phyloP scores from a whole-genome alignment of 1,284 basidiomycete species.

The Agroathelia rolfsii region DNA sequence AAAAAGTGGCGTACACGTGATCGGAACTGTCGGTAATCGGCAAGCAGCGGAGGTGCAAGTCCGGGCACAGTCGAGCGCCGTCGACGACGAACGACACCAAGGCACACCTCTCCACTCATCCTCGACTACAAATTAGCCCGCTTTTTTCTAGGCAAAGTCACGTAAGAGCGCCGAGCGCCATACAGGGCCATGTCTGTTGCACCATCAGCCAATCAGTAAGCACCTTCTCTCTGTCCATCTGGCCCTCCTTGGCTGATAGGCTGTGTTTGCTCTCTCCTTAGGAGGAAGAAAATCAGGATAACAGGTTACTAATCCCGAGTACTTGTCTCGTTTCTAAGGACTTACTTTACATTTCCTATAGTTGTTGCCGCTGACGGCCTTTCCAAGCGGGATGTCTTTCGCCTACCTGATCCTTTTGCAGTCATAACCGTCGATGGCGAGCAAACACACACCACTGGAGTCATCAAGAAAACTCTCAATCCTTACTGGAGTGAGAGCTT shows the following conservation, averaged over 20 bases:
- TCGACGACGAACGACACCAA: too few relatives aligned
- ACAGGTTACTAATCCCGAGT: slow-evolving; percentile 30
- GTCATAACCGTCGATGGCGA: slow-evolving; percentile 92
- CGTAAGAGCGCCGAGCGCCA: too few relatives aligned
- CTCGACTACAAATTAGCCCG: too few relatives aligned
- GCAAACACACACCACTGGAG: slow-evolving; percentile 87
- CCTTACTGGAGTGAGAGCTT: slow-evolving; percentile 94
- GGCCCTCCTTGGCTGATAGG: not conserved
- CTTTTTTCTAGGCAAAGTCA: too few relatives aligned
- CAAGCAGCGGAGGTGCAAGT: too few relatives aligned
- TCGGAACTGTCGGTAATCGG: too few relatives aligned
- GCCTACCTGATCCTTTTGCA: slow-evolving; percentile 89
- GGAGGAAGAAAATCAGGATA: slow-evolving; percentile 50
- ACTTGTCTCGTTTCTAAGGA: slow-evolving; percentile 2
- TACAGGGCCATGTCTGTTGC: too few relatives aligned
- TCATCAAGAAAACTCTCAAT: slow-evolving; percentile 85
- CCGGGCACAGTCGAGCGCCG: too few relatives aligned
- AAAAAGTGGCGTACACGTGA: too few relatives aligned
- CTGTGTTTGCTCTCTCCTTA: slow-evolving; percentile 16
- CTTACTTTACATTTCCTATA: slow-evolving; percentile 19
- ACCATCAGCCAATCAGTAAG: too few relatives aligned
- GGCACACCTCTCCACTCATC: too few relatives aligned
- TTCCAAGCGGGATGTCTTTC: slow-evolving; percentile 84
- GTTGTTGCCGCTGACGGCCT: slow-evolving; percentile 86
- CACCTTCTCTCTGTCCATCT: slow-evolving; percentile 22